Conservation (phyloP, 2,329 filamentous ascomycete genomes). For the Sporothrix brunneoviolacea region DNA sequence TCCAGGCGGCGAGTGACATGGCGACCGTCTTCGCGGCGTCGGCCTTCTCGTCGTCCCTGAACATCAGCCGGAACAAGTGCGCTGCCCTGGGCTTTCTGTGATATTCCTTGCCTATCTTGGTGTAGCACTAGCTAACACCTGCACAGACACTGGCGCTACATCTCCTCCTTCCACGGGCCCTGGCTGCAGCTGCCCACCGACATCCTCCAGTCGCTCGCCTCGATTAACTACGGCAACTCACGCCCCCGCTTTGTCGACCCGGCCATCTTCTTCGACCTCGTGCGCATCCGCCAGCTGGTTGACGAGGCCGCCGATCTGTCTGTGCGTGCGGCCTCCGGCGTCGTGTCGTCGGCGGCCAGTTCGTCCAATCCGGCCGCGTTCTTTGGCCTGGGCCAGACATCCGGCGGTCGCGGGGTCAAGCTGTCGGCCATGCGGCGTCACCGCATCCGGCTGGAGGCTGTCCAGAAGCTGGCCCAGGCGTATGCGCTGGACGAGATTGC, state of each 20-base stretch:
- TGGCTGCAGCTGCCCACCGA: slow-evolving; percentile 77
- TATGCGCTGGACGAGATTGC: slow-evolving; percentile 80
- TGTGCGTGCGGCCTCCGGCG: slow-evolving; percentile 68
- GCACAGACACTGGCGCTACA: slow-evolving; percentile 78
- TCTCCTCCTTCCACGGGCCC: slow-evolving; percentile 74
- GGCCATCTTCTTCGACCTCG: slow-evolving; percentile 73
- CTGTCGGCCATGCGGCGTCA: slow-evolving; percentile 71
- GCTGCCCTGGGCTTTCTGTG: too few relatives aligned
- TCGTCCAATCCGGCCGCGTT: slow-evolving; percentile 27
- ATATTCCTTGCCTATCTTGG: too few relatives aligned
- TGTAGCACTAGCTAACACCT: too few relatives aligned
- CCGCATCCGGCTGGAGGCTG: slow-evolving; percentile 74
- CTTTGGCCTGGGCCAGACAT: too few relatives aligned
- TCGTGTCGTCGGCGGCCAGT: slow-evolving; percentile 51
- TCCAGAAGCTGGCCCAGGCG: slow-evolving; percentile 67
- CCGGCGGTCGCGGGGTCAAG: slow-evolving; percentile 35
- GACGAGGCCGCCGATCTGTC: slow-evolving; percentile 74
- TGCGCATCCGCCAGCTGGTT: slow-evolving; percentile 73
- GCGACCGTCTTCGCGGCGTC: too few relatives aligned
- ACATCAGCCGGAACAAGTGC: too few relatives aligned
- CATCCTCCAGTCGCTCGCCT: slow-evolving; percentile 69
- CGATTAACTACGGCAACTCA: slow-evolving; percentile 71
- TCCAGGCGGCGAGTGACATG: too few relatives aligned
- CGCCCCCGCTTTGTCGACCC: slow-evolving; percentile 72
- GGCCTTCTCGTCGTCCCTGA: too few relatives aligned